A percentile compares a stretch with the other conserved stretches of the same genome.
Conservation (phyloP, 306 rosid genomes). For the Sphenostylis stenocarpa region DNA sequence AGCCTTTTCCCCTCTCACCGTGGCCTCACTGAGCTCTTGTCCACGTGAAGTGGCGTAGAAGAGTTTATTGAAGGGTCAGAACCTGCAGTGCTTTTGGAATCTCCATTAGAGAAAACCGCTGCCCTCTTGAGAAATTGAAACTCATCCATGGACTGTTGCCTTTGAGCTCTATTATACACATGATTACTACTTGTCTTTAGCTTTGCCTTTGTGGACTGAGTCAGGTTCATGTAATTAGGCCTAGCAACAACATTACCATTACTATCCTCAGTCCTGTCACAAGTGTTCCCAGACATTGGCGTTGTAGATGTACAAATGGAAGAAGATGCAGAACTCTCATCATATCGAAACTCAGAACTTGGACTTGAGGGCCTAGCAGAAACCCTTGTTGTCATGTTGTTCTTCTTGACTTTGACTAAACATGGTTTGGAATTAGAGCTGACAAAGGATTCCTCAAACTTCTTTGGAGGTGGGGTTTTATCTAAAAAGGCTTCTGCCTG, state of each 20-base stretch:
- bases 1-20: conserved; percentile 32
- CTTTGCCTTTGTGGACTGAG: conserved; percentile 86
- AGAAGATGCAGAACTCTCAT: conserved; percentile 91
- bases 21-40: conserved; percentile 50
- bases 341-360: conserved; percentile 79
- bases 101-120: conserved; percentile 62
- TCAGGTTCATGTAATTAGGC: conserved; percentile 88
- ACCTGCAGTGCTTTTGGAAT: conserved; percentile 75
- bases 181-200: conserved; percentile 38
- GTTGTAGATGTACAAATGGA: conserved; percentile 86
- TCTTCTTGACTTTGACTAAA: conserved; percentile 66
- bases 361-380: conserved; percentile 96
- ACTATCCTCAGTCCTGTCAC: conserved; percentile 77
- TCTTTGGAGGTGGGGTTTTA: conserved; percentile 69
- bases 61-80: conserved; percentile 68
- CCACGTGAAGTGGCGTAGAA: conserved; percentile 64
- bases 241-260: conserved; percentile 54
- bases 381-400: conserved; percentile 84
- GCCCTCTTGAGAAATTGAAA: conserved; percentile 74
- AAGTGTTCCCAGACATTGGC: conserved; percentile 74
- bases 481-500: conserved; percentile 44
- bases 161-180: conserved; percentile 57
- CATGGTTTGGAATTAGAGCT: conserved; percentile 49
- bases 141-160: conserved; percentile 98
- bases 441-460: conserved; percentile 44